Conservation (phyloP, 2,329 filamentous ascomycete species). For the Trichoderma sp. region DNA sequence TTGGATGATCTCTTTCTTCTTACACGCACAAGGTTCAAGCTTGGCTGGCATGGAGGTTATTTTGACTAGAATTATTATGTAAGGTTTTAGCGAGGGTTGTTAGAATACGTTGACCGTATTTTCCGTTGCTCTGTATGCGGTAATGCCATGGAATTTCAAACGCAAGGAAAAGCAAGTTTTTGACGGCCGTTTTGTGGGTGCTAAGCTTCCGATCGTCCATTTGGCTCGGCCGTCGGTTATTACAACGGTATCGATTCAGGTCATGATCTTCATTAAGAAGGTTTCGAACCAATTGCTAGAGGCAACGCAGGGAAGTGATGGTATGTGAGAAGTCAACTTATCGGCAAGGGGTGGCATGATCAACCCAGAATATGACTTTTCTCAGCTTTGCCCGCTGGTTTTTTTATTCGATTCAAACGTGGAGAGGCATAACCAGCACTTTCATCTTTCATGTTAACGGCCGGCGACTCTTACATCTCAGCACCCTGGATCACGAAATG, state of each 20-base stretch:
- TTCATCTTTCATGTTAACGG: neutral
- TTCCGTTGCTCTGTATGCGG: neutral
- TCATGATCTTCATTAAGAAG: conserved; percentile 10
- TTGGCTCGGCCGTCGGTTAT: neutral
- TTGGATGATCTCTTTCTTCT: neutral
- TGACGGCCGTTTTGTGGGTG: neutral
- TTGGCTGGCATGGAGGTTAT: neutral
- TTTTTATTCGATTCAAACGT: neutral
- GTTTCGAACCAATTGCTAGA: neutral
- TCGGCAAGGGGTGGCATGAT: neutral
- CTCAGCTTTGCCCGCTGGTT: neutral
- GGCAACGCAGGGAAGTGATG: neutral
- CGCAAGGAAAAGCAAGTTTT: neutral
- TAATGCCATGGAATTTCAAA: neutral
- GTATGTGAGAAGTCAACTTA: neutral
- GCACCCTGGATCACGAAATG: neutral
- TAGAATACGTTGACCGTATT: neutral
- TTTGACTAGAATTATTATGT: neutral
- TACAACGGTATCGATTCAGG: neutral
- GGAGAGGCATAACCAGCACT: neutral
- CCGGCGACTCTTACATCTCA: neutral
- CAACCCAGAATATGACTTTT: neutral
- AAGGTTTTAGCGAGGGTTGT: neutral
- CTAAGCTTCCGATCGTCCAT: neutral
- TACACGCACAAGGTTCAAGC: too few relatives aligned